Base-by-base conservation (phyloP, 108 stramenopile genomes). In the Nannochloropsis gaditana region DNA sequence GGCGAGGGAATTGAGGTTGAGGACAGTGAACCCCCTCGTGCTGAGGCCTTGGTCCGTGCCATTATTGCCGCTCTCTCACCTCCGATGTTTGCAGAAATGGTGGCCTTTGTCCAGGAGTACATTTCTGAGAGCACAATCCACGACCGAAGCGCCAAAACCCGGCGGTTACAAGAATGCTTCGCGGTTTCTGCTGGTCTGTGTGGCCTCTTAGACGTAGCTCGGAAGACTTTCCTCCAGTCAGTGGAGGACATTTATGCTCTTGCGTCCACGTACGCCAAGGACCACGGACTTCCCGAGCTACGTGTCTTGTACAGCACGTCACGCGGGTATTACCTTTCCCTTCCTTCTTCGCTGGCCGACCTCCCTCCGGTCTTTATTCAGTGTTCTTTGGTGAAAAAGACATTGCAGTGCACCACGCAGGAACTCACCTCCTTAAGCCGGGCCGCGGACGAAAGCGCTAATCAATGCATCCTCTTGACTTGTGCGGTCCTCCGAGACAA, bases 191-290 rank as follows among this genome's bases (percentile, higher is more conserved):
- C 89, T 1, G 90, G 89, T 43, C 41, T 90, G 9, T 45, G 87
- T 83, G 89, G 89, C 9, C 82, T 90, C 84, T 50, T 90, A 31
- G 90, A 90, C 83, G 90, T 73, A 73, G 89, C 90, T 9, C 85
- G 90, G 11, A 89, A 87, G 80, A 87, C 88, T 0, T 90, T 87
- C 42, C 42, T 90, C 4, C 89, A 89, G 85, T 86, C 86, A 31
- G 89, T 90, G 44, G 90, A 90, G 45, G 90, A 90, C 44, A 89
- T 90, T 45, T 90, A 90, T 15, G 80, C 50, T 31, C 83, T 83
- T 17, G 87, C 87, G 3, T 83, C 80, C 31, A 45, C 84, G 5
- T 84, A 43, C 84, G 21, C 83, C 11, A 73, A 73, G 21, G 43
- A 83, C 11, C 21, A 83, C 9, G 45, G 21, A 83, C 45, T 41